Evolutionary conservation across 2,329 filamentous ascomycete species (phyloP).

Genomic region (Pyrenochaeta sp.): DNA sequence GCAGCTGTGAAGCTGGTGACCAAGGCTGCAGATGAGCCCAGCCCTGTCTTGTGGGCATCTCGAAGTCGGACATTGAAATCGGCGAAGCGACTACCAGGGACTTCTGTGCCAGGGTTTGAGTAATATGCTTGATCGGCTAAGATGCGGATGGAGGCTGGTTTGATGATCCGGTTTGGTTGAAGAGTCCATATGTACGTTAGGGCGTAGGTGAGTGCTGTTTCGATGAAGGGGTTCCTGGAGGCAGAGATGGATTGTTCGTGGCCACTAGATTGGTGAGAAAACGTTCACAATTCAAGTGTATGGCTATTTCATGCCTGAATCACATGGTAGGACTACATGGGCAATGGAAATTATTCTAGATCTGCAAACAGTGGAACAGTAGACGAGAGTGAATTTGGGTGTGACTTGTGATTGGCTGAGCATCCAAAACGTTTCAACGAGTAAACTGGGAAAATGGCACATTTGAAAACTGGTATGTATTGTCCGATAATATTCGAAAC

Average conservation of each 20-base stretch:
- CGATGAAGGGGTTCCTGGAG: slow-evolving; percentile 81
- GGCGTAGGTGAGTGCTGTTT: slow-evolving; percentile 86
- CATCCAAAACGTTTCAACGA: no score
- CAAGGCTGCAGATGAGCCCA: slow-evolving; percentile 92
- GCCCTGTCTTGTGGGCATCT: slow-evolving; percentile 90
- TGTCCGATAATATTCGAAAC: slow-evolving; percentile 16
- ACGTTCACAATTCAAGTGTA: no score
- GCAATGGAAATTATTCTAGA: no score
- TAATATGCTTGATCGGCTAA: slow-evolving; percentile 98
- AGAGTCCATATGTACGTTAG: slow-evolving; percentile 77
- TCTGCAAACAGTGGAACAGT: no score
- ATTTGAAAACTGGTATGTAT: no score
- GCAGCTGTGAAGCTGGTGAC: slow-evolving; percentile 86
- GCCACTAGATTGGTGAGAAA: slow-evolving; percentile 35
- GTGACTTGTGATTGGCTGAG: no score
- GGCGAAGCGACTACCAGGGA: slow-evolving; percentile 66
- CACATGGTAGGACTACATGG: no score
- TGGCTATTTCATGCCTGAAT: no score
- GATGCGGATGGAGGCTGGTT: slow-evolving; percentile 79
- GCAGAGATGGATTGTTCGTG: slow-evolving; percentile 53
- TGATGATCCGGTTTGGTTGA: slow-evolving; percentile 62
- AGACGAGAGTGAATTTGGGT: no score
- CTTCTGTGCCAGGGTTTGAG: slow-evolving; percentile 60
- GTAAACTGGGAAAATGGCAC: no score
- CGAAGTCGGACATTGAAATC: slow-evolving; percentile 78